Evolutionary conservation across 139 green algal genomes (phyloP), one percentile per base, ranked within the genome.

Genomic region (Microglena sp.): DNA sequence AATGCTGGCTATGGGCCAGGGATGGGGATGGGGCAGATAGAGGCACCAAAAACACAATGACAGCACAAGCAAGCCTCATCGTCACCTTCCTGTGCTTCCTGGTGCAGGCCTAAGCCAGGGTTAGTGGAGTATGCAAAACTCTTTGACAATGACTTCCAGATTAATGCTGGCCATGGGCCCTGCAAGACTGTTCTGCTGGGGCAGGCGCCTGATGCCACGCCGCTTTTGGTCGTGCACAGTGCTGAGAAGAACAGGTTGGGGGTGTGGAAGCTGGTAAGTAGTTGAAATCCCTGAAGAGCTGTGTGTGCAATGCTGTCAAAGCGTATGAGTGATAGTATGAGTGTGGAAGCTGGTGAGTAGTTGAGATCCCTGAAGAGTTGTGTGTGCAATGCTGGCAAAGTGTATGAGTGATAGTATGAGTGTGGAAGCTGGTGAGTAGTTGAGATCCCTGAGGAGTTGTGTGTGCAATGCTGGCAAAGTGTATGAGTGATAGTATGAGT

Each of bases 341-440:
- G 43, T 67, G 3, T 67, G 60, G 60, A 5, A 30, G 18, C 43
- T 67, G 60, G 60, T 67, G 43, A 3, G 60, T 67, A 44, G n/a
- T n/a, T n/a, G n/a, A n/a, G n/a, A n/a, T n/a, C n/a, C n/a, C n/a
- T n/a, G n/a, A n/a, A n/a, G n/a, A n/a, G n/a, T n/a, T n/a, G n/a
- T n/a, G n/a, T n/a, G n/a, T n/a, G n/a, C n/a, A n/a, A n/a, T n/a
- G n/a, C n/a, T n/a, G n/a, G n/a, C n/a, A n/a, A n/a, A n/a, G n/a
- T n/a, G n/a, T n/a, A n/a, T n/a, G n/a, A n/a, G n/a, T 29, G 5
- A 35, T n/a, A n/a, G n/a, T n/a, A n/a, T n/a, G 44, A 15, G 43
- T 67, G 3, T 67, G 60, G 60, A 5, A 30, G 18, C 43, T 67
- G 60, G 60, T 67, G 43, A 3, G 60, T 67, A 44, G n/a, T n/a